Evolutionary conservation across 2,329 filamentous ascomycete species (phyloP), one percentile per base, ranked within the genome.

Genomic region (Apiospora rasikravindrae): DNA sequence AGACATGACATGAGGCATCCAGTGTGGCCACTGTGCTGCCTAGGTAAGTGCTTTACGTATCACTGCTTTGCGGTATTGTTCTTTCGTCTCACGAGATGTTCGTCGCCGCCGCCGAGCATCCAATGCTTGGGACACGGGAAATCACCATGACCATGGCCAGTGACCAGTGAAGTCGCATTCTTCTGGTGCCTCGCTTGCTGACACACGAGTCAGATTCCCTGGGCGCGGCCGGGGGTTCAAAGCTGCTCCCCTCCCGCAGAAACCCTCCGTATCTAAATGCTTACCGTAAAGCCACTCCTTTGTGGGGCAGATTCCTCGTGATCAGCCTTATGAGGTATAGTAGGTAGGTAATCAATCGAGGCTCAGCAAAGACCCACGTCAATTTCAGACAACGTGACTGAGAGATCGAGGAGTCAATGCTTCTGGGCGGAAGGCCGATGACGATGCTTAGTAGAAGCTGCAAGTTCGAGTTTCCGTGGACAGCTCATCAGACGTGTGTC

Each of bases 291-390:
- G 53, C 53, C 53, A 61, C 53, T 61, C 37, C 29, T 37, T 61
- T 61, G 29, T 61, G 53, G 53, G 16, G 53, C 16, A 61, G 29
- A 19, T n/a, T 37, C 33, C 33, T 61, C 53, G 53, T 61, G 53
- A 61, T 61, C 53, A 61, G 53, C 53, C 53, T 61, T 61, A 61
- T 61, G 53, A 26, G 49, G 49, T 3, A 33, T n/a, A n/a, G n/a
- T n/a, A 19, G 16, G 51, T 57, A 57, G 6, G 53, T 22, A 37
- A 37, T 37, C 26, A 61, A n/a, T 33, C 19, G 16, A 26, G 53
- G 53, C 53, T 33, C 19, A 37, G 53, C 53, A 61, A 22, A 10
- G 53, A 37, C 4, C 53, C 53, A 61, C 22, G 53, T 22, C 53
- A 22, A 8, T 33, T 37, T 37, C 14, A 10, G 33, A 33, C 19